These are phyloP conservation scores for Trypanosoma platydactyli DNA, from an alignment of 208 protist genomes.

Conservation along the genomic window DNA sequence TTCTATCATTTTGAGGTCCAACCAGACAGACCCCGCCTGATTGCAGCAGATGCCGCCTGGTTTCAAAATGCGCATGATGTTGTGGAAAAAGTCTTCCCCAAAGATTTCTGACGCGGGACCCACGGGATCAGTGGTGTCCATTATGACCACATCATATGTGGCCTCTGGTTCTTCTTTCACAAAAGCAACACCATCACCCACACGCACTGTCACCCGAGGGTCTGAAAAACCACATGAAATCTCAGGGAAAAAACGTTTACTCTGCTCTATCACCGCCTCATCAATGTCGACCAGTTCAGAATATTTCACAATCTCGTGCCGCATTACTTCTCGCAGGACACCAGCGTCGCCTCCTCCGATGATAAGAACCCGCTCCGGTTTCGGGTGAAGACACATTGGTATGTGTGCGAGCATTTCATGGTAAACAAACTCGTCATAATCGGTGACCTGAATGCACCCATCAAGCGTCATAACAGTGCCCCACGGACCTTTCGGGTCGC, in stretches of 20 bases:
- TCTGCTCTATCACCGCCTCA: conserved; percentile 81
- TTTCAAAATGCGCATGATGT: conserved; percentile 77
- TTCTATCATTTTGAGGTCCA: conserved; percentile 92
- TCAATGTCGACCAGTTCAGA: conserved; percentile 98
- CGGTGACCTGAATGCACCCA: conserved; percentile 96
- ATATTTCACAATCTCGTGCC: conserved; percentile 90
- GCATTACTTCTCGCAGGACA: conserved; percentile 95
- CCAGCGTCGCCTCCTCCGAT: conserved; percentile 98
- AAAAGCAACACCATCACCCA: conserved; percentile 89
- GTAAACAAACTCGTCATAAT: conserved; percentile 98
- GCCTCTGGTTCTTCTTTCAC: conserved; percentile 74
- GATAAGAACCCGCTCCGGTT: conserved; percentile 94
- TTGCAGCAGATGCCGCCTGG: conserved; percentile 87
- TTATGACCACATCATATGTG: conserved; percentile 94
- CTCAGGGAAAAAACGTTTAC: conserved; percentile 85
- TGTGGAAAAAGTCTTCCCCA: conserved; percentile 82
- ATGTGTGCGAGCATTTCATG: conserved; percentile 98
- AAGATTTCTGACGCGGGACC: conserved; percentile 90
- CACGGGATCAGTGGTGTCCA: conserved; percentile 94
- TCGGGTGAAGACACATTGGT: conserved; percentile 88
- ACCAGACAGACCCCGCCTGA: conserved; percentile 91
- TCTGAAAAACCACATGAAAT: conserved; percentile 74
- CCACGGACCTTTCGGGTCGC: conserved; percentile 83
- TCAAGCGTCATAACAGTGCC: conserved; percentile 97
- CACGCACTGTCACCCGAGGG: conserved; percentile 62